phyloP scores from a whole-genome alignment of 2,329 filamentous ascomycete species.

The Talaromyces amestolkiae region DNA sequence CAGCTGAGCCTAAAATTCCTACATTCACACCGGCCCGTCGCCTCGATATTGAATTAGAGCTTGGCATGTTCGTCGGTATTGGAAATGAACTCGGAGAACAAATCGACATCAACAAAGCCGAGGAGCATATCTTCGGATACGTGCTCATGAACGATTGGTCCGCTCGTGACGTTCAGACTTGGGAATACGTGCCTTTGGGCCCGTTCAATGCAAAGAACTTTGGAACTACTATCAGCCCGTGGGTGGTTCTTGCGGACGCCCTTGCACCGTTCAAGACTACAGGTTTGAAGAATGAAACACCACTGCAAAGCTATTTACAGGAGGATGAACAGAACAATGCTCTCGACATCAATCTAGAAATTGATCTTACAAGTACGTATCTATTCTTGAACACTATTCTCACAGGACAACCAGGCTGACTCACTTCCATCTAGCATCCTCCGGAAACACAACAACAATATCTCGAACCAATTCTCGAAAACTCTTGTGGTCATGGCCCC shows the following conservation, averaged over 20 bases:
- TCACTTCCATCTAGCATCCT: neutral
- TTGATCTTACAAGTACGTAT: conserved; percentile 48
- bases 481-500: conserved; percentile 7
- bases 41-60: conserved; percentile 76
- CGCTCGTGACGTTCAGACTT: conserved; percentile 75
- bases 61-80: conserved; percentile 70
- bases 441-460: conserved; percentile 1
- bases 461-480: neutral
- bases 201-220: conserved; percentile 87
- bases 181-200: conserved; percentile 80
- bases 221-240: conserved; percentile 71
- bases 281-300: conserved; percentile 54
- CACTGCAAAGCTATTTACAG: conserved; percentile 62
- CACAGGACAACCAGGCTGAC: neutral
- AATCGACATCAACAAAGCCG: conserved; percentile 62
- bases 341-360: conserved; percentile 67
- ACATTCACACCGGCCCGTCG: conserved; percentile 62
- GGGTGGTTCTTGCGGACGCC: conserved; percentile 75
- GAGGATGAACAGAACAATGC: conserved; percentile 58
- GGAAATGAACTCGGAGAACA: conserved; percentile 64
- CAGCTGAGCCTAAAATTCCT: conserved; percentile 61
- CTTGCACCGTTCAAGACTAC: conserved; percentile 63
- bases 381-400: neutral
- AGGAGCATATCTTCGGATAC: conserved; percentile 73
- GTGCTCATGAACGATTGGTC: conserved; percentile 88